Base-by-base conservation (phyloP, 2,329 filamentous ascomycete species). In the Pseudogymnoascus sp. region DNA sequence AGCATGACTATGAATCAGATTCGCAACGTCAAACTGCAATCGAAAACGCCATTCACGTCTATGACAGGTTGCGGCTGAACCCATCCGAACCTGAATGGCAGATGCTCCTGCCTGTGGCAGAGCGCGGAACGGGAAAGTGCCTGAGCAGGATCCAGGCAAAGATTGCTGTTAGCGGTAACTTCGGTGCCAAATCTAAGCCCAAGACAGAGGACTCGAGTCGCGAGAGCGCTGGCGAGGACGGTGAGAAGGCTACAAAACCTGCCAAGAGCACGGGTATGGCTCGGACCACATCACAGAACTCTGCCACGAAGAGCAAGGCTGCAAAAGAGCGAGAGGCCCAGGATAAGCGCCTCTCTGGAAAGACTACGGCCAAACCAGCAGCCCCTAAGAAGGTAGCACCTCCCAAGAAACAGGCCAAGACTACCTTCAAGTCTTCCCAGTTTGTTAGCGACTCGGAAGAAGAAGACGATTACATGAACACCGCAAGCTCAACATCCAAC, bases 91-190 rank as follows among this genome's bases (percentile, higher is more conserved):
- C 80, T 0, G 79, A 84, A 62, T 88, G 85, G 85, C 82, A 88
- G 69, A 80, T 78, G 67, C 75, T 88, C n/a, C 75, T 87, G 10
- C 80, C 82, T 4, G 78, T 77, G 66, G 78, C 82, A 57, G 83
- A 87, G 63, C 78, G 85, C 61, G 83, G 83, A 62, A 82, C 81
- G 63, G 85, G 85, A 62, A 86, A 82, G 61, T 82, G 81, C 61
- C 74, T 88, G 35, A 87, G 85, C 74, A 84, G 82, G 68, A 74
- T 88, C 8, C 85, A 87, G 67, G 82, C 80, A 10, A 79, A 80
- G 9, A 78, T 88, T 50, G 83, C 82, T 60, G 83, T 81, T 70
- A 80, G 79, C 1, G 76, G 78, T n/a, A 72, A 77, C 15, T 75
- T 73, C 33, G 71, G 78, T n/a, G 73, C 78, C 3, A 78, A 81